Evolutionary conservation across 257 asterid genomes (phyloP), one percentile per base, ranked within the genome.

Genomic region (Anisodus tanguticus): DNA sequence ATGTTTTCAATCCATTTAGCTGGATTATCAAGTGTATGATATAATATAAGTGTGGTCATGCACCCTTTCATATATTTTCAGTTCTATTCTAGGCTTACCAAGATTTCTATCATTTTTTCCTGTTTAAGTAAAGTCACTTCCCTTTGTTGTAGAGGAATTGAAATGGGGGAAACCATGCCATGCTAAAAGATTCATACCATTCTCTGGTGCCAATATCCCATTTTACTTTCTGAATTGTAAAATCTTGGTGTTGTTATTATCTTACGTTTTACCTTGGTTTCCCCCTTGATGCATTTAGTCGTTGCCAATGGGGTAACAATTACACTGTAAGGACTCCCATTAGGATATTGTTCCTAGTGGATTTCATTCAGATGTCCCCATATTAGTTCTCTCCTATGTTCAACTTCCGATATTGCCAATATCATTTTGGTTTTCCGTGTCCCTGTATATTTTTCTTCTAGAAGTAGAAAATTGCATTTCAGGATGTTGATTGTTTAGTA

Each of bases 181-280:
- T 22, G 17, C 41, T 10, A 22, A 26, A 63, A 22, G 12, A 9
- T 22, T 63, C 41, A 10, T 22, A 8, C 16, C 8, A 64, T 4
- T 4, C 53, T 16, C 8, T 69, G 53, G 5, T 39, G 53, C 77
- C 53, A 69, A 39, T 69, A 51, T 39, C 3, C 13, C 15, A 39
- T 69, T 68, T 16, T 69, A 69, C 77, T 69, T 69, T 26, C 31
- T 16, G 31, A 69, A 16, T 69, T 69, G 26, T 69, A 69, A 39
- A 68, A 69, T 69, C 77, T 3, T 4, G 13, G 11, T 16, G 31
- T 39, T 69, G 13, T 39, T 39, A 37, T 6, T 58, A 16, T 17
- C 51, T 68, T 68, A 3, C 3, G 1, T 7, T 6, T 5, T 53
- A 54, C 17, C 59, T 54, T 54, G 16, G 11, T 12, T 54, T 15